A percentile compares a stretch with the other conserved stretches of the same genome.
phyloP scores from a whole-genome alignment of 805 yeast genomes.

The Teunomyces aglyptinius region DNA sequence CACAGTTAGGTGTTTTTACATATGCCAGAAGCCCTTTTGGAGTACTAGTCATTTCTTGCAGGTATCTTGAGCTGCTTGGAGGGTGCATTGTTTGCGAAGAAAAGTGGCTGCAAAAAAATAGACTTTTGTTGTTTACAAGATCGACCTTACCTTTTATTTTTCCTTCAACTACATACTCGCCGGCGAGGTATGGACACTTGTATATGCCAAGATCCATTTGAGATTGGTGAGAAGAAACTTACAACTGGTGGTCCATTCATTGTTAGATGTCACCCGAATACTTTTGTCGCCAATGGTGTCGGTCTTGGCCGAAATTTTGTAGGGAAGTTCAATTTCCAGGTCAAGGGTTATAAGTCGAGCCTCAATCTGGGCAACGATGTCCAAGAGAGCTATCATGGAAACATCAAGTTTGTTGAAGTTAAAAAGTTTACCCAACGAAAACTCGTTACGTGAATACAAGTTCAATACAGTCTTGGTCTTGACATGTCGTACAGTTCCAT shows the following conservation, averaged over 20 bases:
- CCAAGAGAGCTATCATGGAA: slow-evolving; percentile 76
- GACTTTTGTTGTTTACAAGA: neutral
- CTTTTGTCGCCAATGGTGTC: slow-evolving; percentile 78
- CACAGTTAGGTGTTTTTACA: neutral
- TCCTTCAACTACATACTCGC: neutral
- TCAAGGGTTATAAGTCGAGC: slow-evolving; percentile 45
- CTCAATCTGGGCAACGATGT: slow-evolving; percentile 55
- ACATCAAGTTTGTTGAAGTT: slow-evolving; percentile 76
- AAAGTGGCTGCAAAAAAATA: slow-evolving; percentile 1
- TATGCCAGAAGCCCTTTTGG: slow-evolving; percentile 1
- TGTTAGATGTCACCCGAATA: slow-evolving; percentile 68
- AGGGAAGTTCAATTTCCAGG: slow-evolving; percentile 64
- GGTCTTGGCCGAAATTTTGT: slow-evolving; percentile 51
- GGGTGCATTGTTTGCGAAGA: neutral
- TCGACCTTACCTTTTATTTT: neutral
- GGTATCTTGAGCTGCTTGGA: neutral
- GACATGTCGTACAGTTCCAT: neutral
- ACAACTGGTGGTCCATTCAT: slow-evolving; percentile 90
- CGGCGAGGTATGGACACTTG: slow-evolving; percentile 35
- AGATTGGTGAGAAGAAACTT: slow-evolving; percentile 70
- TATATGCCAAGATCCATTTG: slow-evolving; percentile 82
- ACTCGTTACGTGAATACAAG: slow-evolving; percentile 67
- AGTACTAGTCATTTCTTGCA: slow-evolving; percentile 3
- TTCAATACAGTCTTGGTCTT: slow-evolving; percentile 46
- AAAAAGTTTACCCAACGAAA: slow-evolving; percentile 66